Percentiles rank a stretch among this genome's conserved stretches.
Conservation (phyloP, 306 rosid genomes). For the Prunus armeniaca region DNA sequence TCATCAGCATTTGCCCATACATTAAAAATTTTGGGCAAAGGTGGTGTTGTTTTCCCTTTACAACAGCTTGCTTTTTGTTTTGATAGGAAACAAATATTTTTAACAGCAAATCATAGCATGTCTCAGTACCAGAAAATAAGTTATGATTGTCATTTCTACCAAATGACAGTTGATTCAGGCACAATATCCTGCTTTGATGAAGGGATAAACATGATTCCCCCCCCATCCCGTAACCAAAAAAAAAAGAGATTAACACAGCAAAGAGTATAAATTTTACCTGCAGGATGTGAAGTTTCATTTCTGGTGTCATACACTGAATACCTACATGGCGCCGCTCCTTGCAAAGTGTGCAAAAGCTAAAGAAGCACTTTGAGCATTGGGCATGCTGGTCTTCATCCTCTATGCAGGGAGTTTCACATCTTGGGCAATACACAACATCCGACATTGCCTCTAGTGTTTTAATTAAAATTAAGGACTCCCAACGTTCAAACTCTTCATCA, state of each 20-base stretch:
- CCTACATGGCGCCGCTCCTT: slow-evolving; percentile 87
- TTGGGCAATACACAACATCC: slow-evolving; percentile 77
- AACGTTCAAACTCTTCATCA: slow-evolving; percentile 64
- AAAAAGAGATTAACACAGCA: neutral
- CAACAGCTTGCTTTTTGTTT: neutral
- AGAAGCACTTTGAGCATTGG: slow-evolving; percentile 75
- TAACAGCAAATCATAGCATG: neutral
- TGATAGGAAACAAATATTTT: too few relatives aligned
- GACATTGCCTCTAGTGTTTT: slow-evolving; percentile 80
- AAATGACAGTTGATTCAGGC: neutral
- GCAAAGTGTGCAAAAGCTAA: slow-evolving; percentile 87
- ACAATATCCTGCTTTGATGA: neutral
- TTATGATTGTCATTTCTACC: neutral
- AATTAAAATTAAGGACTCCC: slow-evolving; percentile 75
- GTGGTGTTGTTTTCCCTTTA: neutral
- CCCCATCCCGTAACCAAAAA: too few relatives aligned
- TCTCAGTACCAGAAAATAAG: neutral
- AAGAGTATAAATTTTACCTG: slow-evolving; percentile 45
- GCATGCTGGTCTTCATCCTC: slow-evolving; percentile 86
- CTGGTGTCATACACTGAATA: slow-evolving; percentile 66
- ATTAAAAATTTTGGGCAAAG: neutral
- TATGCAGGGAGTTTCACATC: slow-evolving; percentile 87
- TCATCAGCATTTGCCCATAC: neutral
- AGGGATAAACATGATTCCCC: neutral
- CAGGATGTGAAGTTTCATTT: slow-evolving; percentile 60